Percentiles rank a stretch among this genome's conserved stretches.
phyloP scores from a whole-genome alignment of 495 filamentous ascomycete species.

The Penicillium cosmopolitanum region DNA sequence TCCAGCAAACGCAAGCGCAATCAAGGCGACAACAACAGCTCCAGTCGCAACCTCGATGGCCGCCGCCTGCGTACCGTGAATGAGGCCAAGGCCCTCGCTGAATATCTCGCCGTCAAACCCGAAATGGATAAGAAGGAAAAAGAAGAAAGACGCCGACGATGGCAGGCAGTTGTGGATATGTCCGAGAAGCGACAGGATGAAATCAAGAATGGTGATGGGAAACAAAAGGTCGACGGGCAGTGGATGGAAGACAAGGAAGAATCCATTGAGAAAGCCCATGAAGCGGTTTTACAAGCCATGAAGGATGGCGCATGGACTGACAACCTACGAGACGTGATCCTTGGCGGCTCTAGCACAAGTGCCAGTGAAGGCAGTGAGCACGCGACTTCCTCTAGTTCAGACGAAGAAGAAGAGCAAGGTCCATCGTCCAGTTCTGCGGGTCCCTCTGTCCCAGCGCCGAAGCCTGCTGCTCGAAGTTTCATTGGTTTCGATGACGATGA shows the following conservation, averaged over 20 bases:
- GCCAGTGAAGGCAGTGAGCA: slow-evolving; percentile 54
- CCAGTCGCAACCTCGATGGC: slow-evolving; percentile 90
- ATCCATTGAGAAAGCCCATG: slow-evolving; percentile 76
- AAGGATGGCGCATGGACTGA: slow-evolving; percentile 61
- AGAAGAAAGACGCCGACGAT: slow-evolving; percentile 76
- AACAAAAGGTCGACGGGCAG: slow-evolving; percentile 77
- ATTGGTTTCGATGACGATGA: slow-evolving; percentile 91
- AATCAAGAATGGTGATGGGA: slow-evolving; percentile 66
- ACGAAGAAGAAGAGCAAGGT: slow-evolving; percentile 51
- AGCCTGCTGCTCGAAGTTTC: slow-evolving; percentile 55
- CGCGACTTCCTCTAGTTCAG: slow-evolving; percentile 43
- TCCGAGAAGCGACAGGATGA: slow-evolving; percentile 83
- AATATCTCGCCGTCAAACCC: slow-evolving; percentile 93
- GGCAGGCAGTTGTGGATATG: slow-evolving; percentile 81
- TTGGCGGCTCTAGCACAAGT: slow-evolving; percentile 51
- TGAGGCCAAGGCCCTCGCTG: slow-evolving; percentile 91
- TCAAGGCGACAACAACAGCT: slow-evolving; percentile 81
- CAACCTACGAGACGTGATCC: slow-evolving; percentile 46
- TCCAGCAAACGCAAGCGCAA: slow-evolving; percentile 87
- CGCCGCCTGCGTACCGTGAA: slow-evolving; percentile 87
- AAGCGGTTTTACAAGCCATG: slow-evolving; percentile 80
- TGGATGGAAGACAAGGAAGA: slow-evolving; percentile 95
- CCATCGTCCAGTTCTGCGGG: slow-evolving; percentile 26
- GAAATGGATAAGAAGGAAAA: slow-evolving; percentile 95
- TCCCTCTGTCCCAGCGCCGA: slow-evolving; percentile 29